A percentile compares a stretch with the other conserved stretches of the same genome.
phyloP scores from a whole-genome alignment of 1,284 basidiomycete species.

The Austroboletus novae-zelandiae region DNA sequence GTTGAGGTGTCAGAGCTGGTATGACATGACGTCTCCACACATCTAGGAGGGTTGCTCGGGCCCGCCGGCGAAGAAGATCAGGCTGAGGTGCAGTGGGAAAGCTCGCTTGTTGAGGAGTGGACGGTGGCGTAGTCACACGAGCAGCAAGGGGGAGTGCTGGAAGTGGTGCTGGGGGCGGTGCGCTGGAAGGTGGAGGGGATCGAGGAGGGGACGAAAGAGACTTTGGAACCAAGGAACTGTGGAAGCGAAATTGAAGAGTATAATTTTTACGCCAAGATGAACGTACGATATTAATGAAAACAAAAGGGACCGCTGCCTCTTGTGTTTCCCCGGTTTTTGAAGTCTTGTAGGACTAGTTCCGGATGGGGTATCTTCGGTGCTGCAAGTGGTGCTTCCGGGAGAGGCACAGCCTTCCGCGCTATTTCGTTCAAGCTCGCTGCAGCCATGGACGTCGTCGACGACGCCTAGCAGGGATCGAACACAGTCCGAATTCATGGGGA shows the following conservation, averaged over 20 bases:
- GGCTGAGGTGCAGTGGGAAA: constrained; percentile 27
- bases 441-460: constrained; percentile 50
- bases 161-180: constrained; percentile 29
- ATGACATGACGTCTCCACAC: constrained; percentile 65
- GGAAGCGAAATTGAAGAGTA: constrained; percentile 4
- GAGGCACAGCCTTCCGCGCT: constrained; percentile 21
- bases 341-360: constrained; percentile 11
- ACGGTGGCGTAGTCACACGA: constrained; percentile 9
- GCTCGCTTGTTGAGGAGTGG: constrained; percentile 4
- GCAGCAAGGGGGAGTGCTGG: constrained; percentile 18
- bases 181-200: constrained; percentile 22
- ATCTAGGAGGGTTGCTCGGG: constrained; percentile 74
- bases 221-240: constrained; percentile 40
- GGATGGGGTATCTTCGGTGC: constrained; percentile 7
- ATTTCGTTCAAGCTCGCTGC: constrained; percentile 35
- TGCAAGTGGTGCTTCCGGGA: constrained; percentile 24
- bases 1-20: constrained; percentile 26
- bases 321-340: constrained; percentile 39
- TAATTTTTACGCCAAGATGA: not conserved
- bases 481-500: constrained; percentile 45
- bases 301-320: constrained; percentile 62
- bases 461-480: constrained; percentile 47
- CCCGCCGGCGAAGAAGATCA: constrained; percentile 55
- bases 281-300: constrained; percentile 64
- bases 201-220: constrained; percentile 21